Conservation (phyloP, 2,329 filamentous ascomycete species). For the Periglandula ipomoeae region DNA sequence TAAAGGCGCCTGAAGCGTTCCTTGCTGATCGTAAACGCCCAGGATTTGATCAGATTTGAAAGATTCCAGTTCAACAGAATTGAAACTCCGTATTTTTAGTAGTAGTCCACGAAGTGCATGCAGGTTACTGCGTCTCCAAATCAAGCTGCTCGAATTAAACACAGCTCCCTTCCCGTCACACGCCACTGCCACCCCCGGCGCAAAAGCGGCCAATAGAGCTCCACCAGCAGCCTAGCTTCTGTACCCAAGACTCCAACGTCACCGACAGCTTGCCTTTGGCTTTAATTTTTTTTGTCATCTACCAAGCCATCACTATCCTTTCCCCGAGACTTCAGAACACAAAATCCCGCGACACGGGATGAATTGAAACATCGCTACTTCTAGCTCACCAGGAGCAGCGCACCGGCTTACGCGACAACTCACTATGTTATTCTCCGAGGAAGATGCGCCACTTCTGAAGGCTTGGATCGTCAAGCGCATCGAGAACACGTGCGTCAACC, state of each 20-base stretch:
- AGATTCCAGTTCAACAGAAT: too few relatives aligned
- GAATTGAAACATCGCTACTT: too few relatives aligned
- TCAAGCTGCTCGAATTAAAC: too few relatives aligned
- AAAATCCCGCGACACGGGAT: not conserved
- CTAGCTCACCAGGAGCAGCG: not conserved
- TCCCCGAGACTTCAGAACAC: not conserved
- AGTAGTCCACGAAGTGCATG: not conserved
- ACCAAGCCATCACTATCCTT: not conserved
- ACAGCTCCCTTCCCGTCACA: not conserved
- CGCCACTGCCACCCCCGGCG: not conserved
- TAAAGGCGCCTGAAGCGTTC: too few relatives aligned
- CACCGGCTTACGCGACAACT: not conserved
- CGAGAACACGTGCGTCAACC: conserved; percentile 62
- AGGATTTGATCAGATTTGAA: too few relatives aligned
- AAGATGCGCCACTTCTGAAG: conserved; percentile 56
- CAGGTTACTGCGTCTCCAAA: too few relatives aligned
- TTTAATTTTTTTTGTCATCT: not conserved
- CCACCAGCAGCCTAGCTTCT: not conserved
- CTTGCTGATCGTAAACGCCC: too few relatives aligned
- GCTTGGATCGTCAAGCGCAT: conserved; percentile 70
- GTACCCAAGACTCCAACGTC: not conserved
- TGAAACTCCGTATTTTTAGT: too few relatives aligned
- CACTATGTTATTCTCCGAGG: conserved; percentile 52
- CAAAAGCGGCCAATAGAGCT: not conserved
- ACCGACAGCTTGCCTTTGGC: not conserved